Evolutionary conservation across 345 rosid genomes (phyloP), one percentile per base, ranked within the genome.

Genomic region (Triadica sebifera): DNA sequence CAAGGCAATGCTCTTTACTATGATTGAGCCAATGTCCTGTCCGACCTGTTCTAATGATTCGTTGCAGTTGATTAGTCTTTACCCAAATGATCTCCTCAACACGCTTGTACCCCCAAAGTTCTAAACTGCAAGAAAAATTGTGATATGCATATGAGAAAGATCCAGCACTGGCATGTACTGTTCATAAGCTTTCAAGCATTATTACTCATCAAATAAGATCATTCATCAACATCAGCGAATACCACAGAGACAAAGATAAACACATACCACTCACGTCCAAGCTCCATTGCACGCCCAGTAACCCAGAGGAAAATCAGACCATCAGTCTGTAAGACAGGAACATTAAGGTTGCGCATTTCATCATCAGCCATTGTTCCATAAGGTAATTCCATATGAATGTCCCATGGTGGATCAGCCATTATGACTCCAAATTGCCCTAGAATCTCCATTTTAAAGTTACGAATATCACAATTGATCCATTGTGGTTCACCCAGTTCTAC

Each of bases 341-440:
- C 99, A 86, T 95, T 95, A 68, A 95, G 96, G 76, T 85, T 90
- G 17, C 98, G 96, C 99, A 95, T 95, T 81, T 95, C 99, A 65
- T 95, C 99, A 84, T 95, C 99, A 67, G 96, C 91, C 99, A 93
- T 95, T 34, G 99, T 95, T 67, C 99, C 99, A 84, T 95, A 95
- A 75, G 99, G 99, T 81, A 95, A 85, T 80, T 95, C 99, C 99
- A 95, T 95, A 79, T 95, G 99, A 85, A 95, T 95, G 72, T 93
- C 99, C 99, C 99, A 95, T 1, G 99, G 99, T 3, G 99, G 99
- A 84, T 95, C 99, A 25, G 99, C 98, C 99, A 95, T 95, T 62
- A 95, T 94, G 72, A 95, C 96, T 75, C 99, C 99, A 67, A 93
- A 93, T 53, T 91, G 90, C 62, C 99, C 99, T 79, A 95, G 85